Conservation (phyloP, 176 grass and related monocot genomes). For the Triticum turgidum region DNA sequence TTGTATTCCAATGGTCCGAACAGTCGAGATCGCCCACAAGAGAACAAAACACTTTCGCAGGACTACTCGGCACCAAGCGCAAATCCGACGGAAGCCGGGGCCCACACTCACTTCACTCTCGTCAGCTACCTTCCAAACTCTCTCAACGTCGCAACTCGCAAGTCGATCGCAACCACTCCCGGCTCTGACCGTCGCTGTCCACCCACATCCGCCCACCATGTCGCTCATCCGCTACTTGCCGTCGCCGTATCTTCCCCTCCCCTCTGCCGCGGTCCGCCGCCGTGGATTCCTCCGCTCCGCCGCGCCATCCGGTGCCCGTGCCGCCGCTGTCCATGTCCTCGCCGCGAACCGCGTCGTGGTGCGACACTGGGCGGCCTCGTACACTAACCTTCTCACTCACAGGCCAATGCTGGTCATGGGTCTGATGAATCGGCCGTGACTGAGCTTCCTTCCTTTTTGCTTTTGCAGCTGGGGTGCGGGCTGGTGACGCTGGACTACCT, state of each 20-base stretch:
- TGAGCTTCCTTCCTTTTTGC: neutral
- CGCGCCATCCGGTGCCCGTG: neutral
- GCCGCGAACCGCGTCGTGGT: conserved; percentile 25
- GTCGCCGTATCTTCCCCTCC: neutral
- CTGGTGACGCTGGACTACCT: conserved; percentile 53
- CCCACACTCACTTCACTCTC: no score
- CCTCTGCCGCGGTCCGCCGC: neutral
- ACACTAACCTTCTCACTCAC: neutral
- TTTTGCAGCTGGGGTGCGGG: conserved; percentile 47
- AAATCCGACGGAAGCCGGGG: neutral
- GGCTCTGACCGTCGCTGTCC: no score
- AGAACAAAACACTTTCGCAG: no score
- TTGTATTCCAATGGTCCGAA: no score
- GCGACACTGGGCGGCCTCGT: neutral
- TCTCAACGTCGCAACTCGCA: no score
- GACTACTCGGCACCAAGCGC: neutral
- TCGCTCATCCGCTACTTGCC: neutral
- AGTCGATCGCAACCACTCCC: no score
- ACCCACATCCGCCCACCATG: neutral
- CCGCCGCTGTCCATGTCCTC: neutral
- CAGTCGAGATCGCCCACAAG: no score
- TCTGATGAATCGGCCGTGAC: neutral
- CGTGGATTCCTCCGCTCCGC: neutral
- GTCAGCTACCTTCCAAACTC: no score
- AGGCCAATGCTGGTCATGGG: neutral